A percentile compares a stretch with the other conserved stretches of the same genome.
phyloP scores from a whole-genome alignment of 331 rosid species.

The Cydonia oblonga region DNA sequence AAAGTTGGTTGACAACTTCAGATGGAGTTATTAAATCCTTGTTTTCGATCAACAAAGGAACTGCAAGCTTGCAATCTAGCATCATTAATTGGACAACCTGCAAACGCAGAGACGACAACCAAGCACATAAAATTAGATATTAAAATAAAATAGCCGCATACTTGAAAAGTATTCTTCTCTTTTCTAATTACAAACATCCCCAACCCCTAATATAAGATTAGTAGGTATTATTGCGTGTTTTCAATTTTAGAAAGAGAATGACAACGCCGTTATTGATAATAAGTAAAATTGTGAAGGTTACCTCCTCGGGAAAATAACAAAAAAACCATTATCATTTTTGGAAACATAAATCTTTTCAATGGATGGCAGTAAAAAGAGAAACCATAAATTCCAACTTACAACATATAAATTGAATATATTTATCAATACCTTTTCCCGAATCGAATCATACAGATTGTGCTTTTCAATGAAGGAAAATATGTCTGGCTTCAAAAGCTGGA shows the following conservation, averaged over 20 bases:
- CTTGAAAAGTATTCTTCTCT: not conserved
- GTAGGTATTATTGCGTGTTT: not conserved
- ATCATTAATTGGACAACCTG: slow-evolving; percentile 88
- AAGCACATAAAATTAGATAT: not conserved
- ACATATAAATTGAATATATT: not conserved
- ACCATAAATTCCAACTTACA: not conserved
- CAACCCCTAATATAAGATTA: not conserved
- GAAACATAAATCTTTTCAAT: not conserved
- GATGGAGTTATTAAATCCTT: slow-evolving; percentile 59
- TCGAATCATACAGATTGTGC: slow-evolving; percentile 63
- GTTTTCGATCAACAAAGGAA: slow-evolving; percentile 59
- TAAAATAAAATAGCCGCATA: too few species aligned
- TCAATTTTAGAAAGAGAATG: not conserved
- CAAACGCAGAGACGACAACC: slow-evolving; percentile 8
- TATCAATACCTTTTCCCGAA: slow-evolving; percentile 73
- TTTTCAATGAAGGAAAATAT: slow-evolving; percentile 84
- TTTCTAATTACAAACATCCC: not conserved
- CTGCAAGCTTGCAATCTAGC: slow-evolving; percentile 92
- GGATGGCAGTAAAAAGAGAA: not conserved
- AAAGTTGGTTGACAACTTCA: slow-evolving; percentile 76
- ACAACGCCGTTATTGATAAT: not conserved
- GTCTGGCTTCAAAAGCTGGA: slow-evolving; percentile 90
- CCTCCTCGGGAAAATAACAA: slow-evolving; percentile 1
- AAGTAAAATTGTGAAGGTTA: slow-evolving; percentile 4
- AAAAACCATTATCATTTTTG: not conserved